Conservation (phyloP, 1,284 basidiomycete genomes). For the Golubevia sp. region DNA sequence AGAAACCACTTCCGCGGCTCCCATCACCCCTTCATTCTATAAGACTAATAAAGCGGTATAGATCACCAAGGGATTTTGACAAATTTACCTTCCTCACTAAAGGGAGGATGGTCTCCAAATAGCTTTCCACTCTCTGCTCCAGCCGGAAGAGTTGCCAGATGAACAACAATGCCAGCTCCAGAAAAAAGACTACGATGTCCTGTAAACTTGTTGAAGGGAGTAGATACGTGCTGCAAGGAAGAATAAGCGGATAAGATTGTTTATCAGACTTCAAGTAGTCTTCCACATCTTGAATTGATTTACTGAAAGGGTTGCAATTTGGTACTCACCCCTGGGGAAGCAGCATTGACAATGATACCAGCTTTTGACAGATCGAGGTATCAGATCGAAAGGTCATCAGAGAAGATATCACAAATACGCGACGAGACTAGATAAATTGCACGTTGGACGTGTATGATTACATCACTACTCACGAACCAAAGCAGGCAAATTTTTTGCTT, state of each 20-base stretch:
- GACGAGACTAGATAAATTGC: background rate
- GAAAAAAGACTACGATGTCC: slow-evolving; percentile 10
- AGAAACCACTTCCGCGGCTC: too few relatives aligned
- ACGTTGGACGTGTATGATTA: background rate
- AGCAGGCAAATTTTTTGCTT: slow-evolving; percentile 13
- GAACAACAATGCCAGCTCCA: slow-evolving; percentile 17
- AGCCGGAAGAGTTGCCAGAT: slow-evolving; percentile 14
- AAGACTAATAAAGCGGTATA: too few relatives aligned
- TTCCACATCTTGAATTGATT: too few relatives aligned
- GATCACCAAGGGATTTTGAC: slow-evolving; percentile 15
- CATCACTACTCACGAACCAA: background rate
- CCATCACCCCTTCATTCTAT: too few relatives aligned
- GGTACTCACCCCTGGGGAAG: slow-evolving; percentile 19
- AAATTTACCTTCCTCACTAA: slow-evolving; percentile 7
- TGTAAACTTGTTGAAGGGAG: slow-evolving; percentile 21
- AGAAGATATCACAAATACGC: slow-evolving; percentile 5
- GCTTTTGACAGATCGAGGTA: too few relatives aligned
- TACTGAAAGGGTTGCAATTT: too few relatives aligned
- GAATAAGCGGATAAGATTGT: too few relatives aligned
- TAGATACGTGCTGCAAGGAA: slow-evolving; percentile 18
- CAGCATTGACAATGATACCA: slow-evolving; percentile 14
- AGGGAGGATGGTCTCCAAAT: slow-evolving; percentile 14
- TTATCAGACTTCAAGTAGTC: too few relatives aligned
- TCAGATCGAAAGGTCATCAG: too few relatives aligned
- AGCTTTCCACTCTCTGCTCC: slow-evolving; percentile 5